Percentiles rank a stretch among this genome's conserved stretches.
Evolutionary conservation across 306 rosid species (phyloP).

Genomic region (Malus asiatica): DNA sequence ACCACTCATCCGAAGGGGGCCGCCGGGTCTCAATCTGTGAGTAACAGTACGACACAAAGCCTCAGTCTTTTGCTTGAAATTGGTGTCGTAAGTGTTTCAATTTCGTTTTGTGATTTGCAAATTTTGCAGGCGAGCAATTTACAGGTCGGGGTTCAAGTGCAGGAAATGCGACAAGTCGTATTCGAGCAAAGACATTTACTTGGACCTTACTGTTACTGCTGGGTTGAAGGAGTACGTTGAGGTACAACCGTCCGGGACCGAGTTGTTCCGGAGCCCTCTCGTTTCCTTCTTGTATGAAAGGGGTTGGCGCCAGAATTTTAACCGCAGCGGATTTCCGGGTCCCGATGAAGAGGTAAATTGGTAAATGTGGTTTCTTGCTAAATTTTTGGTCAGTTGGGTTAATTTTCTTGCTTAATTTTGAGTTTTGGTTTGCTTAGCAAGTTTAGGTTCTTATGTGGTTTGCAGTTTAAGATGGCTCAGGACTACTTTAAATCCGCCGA

Average conservation of each 20-base stretch:
- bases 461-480: slow-evolving; percentile 88
- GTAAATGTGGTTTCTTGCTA: neutral
- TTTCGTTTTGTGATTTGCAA: neutral
- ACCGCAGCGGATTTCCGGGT: slow-evolving; percentile 84
- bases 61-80: neutral
- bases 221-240: slow-evolving; percentile 67
- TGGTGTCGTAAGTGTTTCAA: neutral
- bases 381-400: neutral
- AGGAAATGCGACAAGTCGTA: slow-evolving; percentile 67
- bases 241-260: slow-evolving; percentile 57
- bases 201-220: slow-evolving; percentile 78
- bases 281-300: slow-evolving; percentile 94
- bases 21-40: slow-evolving; percentile 77
- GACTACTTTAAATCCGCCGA: slow-evolving; percentile 62
- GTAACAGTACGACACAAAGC: slow-evolving; percentile 11
- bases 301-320: slow-evolving; percentile 97
- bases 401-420: no score
- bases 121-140: slow-evolving; percentile 60
- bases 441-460: neutral
- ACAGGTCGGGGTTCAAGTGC: slow-evolving; percentile 87
- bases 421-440: no score
- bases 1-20: slow-evolving; percentile 81
- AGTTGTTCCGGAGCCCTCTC: slow-evolving; percentile 90
- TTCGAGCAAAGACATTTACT: slow-evolving; percentile 67
- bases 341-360: slow-evolving; percentile 74